Evolutionary conservation across 352 stramenopile species (phyloP), one percentile per base, ranked within the genome.

Genomic region (Aphanomyces euteiches): DNA sequence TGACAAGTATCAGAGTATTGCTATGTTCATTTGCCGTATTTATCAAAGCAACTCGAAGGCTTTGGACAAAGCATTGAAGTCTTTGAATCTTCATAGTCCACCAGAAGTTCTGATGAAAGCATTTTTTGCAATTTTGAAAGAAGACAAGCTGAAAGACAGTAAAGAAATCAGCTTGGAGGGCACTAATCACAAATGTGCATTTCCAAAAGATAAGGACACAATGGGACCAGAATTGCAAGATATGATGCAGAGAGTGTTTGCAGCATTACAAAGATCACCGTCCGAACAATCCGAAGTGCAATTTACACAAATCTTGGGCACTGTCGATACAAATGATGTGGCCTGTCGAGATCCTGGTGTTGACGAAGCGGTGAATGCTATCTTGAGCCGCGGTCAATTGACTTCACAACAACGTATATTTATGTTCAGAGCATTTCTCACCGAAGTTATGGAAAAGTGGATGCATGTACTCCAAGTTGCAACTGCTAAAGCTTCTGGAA

Each of bases 361-460:
- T 19, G 64, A 70, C 10, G 39, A 70, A 5, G 64, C 37, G n/a
- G 64, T 70, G 47, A 59, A 60, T 21, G 48, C 39, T 7, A 54
- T 70, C n/a, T 39, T 70, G 36, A 21, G 7, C 40, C 28, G 39
- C 64, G 53, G 53, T 43, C 64, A 19, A 34, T 19, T 56, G 4
- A 70, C 64, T 47, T 70, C 64, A 3, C 64, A 70, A 41, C 64
- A 70, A 37, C 64, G 64, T n/a, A 70, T 93, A 28, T 95, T 95
- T 70, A 89, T 95, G 57, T 81, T 95, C 17, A 79, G 88, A 56
- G 88, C 85, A 21, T 77, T 94, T 36, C 74, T 95, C 41, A 92
- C 78, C 56, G 88, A 95, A 69, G 82, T 85, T 4, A 93, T 95
- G 88, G 86, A 95, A 75, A 95, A 95, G 69, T 95, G 88, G 88